Evolutionary conservation across 2,329 filamentous ascomycete genomes (phyloP), one percentile per base, ranked within the genome.

Genomic region (Apiospora aurea): DNA sequence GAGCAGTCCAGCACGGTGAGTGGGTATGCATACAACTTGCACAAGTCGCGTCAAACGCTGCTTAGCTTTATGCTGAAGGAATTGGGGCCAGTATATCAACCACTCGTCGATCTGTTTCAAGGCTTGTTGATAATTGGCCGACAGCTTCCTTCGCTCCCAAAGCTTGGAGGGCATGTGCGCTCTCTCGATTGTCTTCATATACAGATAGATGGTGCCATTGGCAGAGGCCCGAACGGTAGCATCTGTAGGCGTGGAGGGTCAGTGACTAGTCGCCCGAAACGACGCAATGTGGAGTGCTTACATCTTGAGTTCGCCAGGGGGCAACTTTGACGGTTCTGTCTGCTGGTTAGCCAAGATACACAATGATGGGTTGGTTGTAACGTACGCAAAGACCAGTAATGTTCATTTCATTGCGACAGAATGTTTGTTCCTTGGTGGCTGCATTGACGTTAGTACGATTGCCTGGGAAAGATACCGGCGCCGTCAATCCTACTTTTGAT

Each of bases 351-450:
- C 5, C n/a, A 21, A 21, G 34, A 51, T 38, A 51, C 66, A 43
- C 4, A 34, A 21, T 49, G 21, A 21, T 53, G 16, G 18, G 18
- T 29, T 18, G 3, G 18, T 24, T 8, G 34, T 38, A 29, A n/a
- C 71, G 47, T 64, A 83, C 84, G 78, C 83, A 85, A 69, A 84
- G 77, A 72, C 84, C 84, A 57, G 82, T 85, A 69, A 95, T 92
- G 81, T 97, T 97, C 88, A 95, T 93, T 84, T 96, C 95, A 84
- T 98, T 97, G 82, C 96, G 92, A 84, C 96, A 99, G 84, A 98
- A 99, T 78, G 91, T 98, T 82, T 96, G 92, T 72, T 92, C 89
- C 83, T 96, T 97, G 34, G 94, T 93, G 94, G 85, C 91, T 94
- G 79, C 29, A 10, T 29, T 47, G 43, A 72, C 69, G 75, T 85